Base-by-base conservation (phyloP, 2,329 filamentous ascomycete species). In the Paecilomyces sp. region DNA sequence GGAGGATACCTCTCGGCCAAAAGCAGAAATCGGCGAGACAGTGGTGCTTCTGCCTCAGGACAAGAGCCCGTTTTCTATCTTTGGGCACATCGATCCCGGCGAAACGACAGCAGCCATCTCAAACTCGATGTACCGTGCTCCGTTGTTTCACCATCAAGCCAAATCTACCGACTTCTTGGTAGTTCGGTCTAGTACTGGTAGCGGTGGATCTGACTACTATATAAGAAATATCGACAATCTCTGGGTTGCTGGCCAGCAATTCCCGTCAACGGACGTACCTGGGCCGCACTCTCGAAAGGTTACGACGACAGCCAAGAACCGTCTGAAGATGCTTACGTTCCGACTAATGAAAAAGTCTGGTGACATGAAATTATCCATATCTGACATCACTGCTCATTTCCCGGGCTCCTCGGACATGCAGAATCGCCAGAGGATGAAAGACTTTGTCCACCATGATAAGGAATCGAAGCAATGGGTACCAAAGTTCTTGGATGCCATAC, bases 241-340 rank as follows among this genome's bases (percentile, higher is more conserved):
- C 5, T 93, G 90, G 69, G 88, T 91, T 18, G 94, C 96, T 25
- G 94, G 94, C 6, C 94, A 99, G 72, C 89, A 93, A 59, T 92
- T 97, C 69, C 94, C 94, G 0, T 91, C 90, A 0, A 86, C 93
- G 31, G 92, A 97, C 68, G 89, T 99, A 4, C 94, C 94, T 2
- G 92, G 92, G 0, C 93, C 92, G 2, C 92, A 97, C 72, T 95
- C 92, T 41, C 85, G 94, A 62, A 96, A 94, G 74, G 93, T 97
- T 31, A 99, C 94, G 0, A 96, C 95, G 60, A 92, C 93, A n/a
- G 88, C 91, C 36, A 99, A 99, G 80, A 96, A 94, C 74, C 87
- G 94, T 36, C 87, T 99, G 75, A 96, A 94, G 79, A 97, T 97
- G 88, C 87, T 99, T 47, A 90, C 92, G 0, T 97, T 91, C 73